phyloP scores from a whole-genome alignment of 164 flowering plant species.

The Chimonanthus salicifolius region DNA sequence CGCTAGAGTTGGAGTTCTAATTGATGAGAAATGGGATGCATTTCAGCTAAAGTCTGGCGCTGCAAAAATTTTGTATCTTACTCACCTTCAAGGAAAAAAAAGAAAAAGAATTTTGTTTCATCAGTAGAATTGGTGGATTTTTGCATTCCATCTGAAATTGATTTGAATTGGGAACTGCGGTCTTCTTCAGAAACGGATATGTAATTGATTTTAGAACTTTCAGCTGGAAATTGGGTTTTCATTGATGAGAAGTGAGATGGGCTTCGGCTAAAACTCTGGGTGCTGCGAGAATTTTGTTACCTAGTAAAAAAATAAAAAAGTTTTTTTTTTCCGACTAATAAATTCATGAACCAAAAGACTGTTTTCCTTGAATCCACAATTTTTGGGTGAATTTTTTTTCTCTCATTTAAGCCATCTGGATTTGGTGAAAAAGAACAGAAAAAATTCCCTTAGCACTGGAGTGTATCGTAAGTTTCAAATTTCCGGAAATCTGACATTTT shows the following conservation, averaged over 20 bases:
- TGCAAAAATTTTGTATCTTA: background rate
- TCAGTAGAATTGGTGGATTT: no score
- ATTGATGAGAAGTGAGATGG: background rate
- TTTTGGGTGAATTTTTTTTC: background rate
- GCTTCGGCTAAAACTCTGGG: background rate
- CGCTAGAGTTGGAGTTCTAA: background rate
- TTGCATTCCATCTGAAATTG: no score
- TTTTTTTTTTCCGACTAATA: no score
- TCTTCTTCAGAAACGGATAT: background rate
- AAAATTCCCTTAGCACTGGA: background rate
- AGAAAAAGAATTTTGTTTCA: no score
- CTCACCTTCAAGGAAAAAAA: no score
- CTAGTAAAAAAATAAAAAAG: no score
- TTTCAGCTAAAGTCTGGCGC: background rate
- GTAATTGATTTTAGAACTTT: background rate
- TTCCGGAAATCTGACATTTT: no score
- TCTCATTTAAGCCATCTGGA: background rate
- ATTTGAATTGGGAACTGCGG: no score
- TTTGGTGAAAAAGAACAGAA: background rate
- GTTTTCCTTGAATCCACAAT: background rate
- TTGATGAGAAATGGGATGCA: no score
- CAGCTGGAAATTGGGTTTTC: background rate
- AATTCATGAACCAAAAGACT: background rate
- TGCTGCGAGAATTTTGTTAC: background rate
- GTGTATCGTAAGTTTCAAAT: background rate